Percentiles rank a stretch among this genome's conserved stretches.
phyloP scores from a whole-genome alignment of 2,329 filamentous ascomycete genomes.

The Sordariomycetes sp. region DNA sequence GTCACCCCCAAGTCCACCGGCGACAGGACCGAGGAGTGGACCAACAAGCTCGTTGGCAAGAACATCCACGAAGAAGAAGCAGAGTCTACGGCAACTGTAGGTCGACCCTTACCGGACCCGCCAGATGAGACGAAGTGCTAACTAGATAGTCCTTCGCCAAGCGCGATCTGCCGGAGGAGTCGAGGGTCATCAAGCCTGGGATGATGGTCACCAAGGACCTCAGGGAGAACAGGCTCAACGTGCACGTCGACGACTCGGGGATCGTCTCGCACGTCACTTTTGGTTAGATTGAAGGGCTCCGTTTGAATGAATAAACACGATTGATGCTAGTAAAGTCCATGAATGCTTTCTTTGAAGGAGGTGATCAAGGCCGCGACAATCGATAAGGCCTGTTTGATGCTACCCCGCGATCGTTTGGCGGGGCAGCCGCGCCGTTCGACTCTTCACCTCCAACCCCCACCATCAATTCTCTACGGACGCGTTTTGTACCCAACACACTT shows the following conservation, averaged over 20 bases:
- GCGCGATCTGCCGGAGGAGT: slow-evolving; percentile 46
- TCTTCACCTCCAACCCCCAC: slow-evolving; percentile 2
- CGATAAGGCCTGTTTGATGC: not conserved
- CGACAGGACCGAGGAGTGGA: slow-evolving; percentile 45
- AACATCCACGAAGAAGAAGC: slow-evolving; percentile 41
- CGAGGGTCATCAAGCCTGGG: slow-evolving; percentile 47
- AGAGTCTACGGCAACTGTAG: slow-evolving; percentile 41
- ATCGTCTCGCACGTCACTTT: slow-evolving; percentile 44
- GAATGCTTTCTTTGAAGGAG: too few species aligned
- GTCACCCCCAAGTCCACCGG: slow-evolving; percentile 49
- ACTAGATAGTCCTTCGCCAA: slow-evolving; percentile 46
- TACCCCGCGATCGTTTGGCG: slow-evolving; percentile 7
- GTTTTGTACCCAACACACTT: slow-evolving; percentile 5
- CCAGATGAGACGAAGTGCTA: not conserved
- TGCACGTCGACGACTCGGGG: slow-evolving; percentile 50
- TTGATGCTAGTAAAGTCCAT: too few species aligned
- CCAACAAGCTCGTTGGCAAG: slow-evolving; percentile 55
- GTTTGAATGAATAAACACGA: not conserved
- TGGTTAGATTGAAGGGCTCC: not conserved
- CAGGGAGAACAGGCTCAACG: slow-evolving; percentile 43
- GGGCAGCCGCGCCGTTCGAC: slow-evolving; percentile 5
- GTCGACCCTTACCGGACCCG: not conserved
- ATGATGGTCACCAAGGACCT: slow-evolving; percentile 51
- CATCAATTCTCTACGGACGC: too few species aligned
- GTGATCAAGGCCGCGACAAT: not conserved